A percentile compares a stretch with the other conserved stretches of the same genome.
These are phyloP conservation scores for Uncinocarpus reesii DNA, from an alignment of 2,329 filamentous ascomycete genomes.

Conservation along the genomic window DNA sequence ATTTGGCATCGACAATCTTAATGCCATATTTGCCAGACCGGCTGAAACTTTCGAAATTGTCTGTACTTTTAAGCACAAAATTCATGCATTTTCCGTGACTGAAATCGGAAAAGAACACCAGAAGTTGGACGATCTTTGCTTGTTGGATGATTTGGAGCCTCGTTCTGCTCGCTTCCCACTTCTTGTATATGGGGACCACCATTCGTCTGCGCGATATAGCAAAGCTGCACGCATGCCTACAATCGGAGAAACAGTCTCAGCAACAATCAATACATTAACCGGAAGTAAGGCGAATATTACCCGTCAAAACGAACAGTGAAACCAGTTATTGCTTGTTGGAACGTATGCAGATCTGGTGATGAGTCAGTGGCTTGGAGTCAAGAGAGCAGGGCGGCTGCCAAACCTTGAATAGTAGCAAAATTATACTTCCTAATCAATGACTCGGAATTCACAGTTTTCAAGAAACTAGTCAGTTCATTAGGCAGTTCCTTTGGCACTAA, in stretches of 20 bases:
- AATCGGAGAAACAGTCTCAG: slow-evolving; percentile 5
- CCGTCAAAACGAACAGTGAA: slow-evolving; percentile 65
- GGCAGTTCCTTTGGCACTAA: slow-evolving; percentile 53
- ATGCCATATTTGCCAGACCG: slow-evolving; percentile 59
- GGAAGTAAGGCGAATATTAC: slow-evolving; percentile 23
- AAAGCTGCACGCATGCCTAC: slow-evolving; percentile 57
- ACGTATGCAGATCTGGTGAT: slow-evolving; percentile 58
- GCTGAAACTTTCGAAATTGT: slow-evolving; percentile 61
- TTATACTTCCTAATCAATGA: slow-evolving; percentile 62
- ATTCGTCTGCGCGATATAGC: slow-evolving; percentile 74
- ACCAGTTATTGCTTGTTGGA: slow-evolving; percentile 69
- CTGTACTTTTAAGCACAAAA: slow-evolving; percentile 73
- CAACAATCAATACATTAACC: not conserved
- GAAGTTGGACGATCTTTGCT: slow-evolving; percentile 63
- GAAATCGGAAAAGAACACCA: slow-evolving; percentile 84
- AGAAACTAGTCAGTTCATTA: slow-evolving; percentile 52
- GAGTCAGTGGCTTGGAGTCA: slow-evolving; percentile 14
- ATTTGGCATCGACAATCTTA: slow-evolving; percentile 81
- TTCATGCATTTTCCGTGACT: slow-evolving; percentile 80
- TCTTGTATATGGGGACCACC: slow-evolving; percentile 89
- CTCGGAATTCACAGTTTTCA: slow-evolving; percentile 47
- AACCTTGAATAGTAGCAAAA: slow-evolving; percentile 48
- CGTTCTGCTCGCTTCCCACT: slow-evolving; percentile 75
- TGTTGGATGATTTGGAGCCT: slow-evolving; percentile 70
- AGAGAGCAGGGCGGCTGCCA: not conserved